Conservation (phyloP, 2,329 filamentous ascomycete genomes). For the Cladosporium sp. region DNA sequence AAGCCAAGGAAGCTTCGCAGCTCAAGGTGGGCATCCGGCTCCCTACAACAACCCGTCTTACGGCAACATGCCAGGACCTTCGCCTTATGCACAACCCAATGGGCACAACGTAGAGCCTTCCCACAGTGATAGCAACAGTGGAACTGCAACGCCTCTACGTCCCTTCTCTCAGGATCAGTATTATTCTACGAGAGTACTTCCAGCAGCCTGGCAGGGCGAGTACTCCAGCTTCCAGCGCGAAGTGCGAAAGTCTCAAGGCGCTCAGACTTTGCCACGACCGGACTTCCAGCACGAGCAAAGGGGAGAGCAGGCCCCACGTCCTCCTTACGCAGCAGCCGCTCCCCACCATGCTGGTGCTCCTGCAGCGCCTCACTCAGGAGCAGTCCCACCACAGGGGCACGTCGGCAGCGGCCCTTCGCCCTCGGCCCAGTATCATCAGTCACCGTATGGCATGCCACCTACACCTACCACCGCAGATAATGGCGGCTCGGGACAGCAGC, state of each 20-base stretch:
- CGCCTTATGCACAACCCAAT: neutral
- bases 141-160: conserved; percentile 23
- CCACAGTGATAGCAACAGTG: neutral
- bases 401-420: conserved; percentile 9
- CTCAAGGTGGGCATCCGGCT: conserved; percentile 16
- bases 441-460: conserved; percentile 28
- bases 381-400: neutral
- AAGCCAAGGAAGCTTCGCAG: conserved; percentile 27
- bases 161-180: conserved; percentile 35
- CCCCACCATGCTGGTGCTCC: neutral
- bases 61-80: neutral
- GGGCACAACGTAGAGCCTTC: neutral
- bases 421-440: conserved; percentile 19
- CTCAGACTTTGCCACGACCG: conserved; percentile 26
- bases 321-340: conserved; percentile 1
- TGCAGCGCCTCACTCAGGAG: neutral
- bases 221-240: conserved; percentile 31
- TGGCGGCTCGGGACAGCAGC: conserved; percentile 21
- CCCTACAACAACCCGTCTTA: neutral
- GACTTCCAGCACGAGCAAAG: conserved; percentile 21
- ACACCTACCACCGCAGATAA: conserved; percentile 32
- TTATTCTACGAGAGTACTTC: conserved; percentile 33
- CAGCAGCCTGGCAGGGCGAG: conserved; percentile 33
- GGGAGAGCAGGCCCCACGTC: conserved; percentile 17
- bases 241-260: conserved; percentile 28